Base-by-base conservation (phyloP, 768 basidiomycete species). In the Collybiopsis luxurians region DNA sequence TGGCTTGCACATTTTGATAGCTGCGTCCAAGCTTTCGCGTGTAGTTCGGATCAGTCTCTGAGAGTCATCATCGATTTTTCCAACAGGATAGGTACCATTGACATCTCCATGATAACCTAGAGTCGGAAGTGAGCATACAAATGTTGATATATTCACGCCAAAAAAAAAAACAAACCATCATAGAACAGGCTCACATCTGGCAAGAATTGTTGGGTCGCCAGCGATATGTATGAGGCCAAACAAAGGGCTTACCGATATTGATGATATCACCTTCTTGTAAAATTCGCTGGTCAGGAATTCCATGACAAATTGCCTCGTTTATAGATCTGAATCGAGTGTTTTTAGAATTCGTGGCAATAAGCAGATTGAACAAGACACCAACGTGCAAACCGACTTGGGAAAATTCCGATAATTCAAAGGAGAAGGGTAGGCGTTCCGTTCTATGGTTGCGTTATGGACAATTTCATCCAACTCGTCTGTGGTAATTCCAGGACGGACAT, bases 361-460 rank as follows among this genome's bases (percentile, higher is more conserved):
- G 24, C 46, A 34, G 12, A 52, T 46, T 48, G 27, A 50, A 42
- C 45, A 19, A 46, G 45, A 44, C 34, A 80, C 92, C 63, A 75
- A 93, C 86, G 90, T 95, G 89, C 97, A 99, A 36, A 96, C 84
- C 28, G 95, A 98, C 78, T 98, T 98, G 12, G 97, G 96, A 67
- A 87, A 98, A 34, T 82, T 79, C 52, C 87, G 83, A 73, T 99
- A 99, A 66, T 92, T 92, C 59, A 98, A 76, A 43, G 97, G 92
- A 26, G 92, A 95, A 1, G 97, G 97, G 73, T 99, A 99, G 23
- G 92, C 84, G 62, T 92, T 86, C 51, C 95, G 80, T 73, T 95
- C 89, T 61, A 98, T 87, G 61, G 80, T 89, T 17, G 90, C 97
- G 61, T 92, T 83, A 73, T 99, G 97, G 13, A 96, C 94, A 60